These are phyloP conservation scores for Stropharia rugosoannulata DNA, from an alignment of 768 basidiomycete species.

Conservation along the genomic window DNA sequence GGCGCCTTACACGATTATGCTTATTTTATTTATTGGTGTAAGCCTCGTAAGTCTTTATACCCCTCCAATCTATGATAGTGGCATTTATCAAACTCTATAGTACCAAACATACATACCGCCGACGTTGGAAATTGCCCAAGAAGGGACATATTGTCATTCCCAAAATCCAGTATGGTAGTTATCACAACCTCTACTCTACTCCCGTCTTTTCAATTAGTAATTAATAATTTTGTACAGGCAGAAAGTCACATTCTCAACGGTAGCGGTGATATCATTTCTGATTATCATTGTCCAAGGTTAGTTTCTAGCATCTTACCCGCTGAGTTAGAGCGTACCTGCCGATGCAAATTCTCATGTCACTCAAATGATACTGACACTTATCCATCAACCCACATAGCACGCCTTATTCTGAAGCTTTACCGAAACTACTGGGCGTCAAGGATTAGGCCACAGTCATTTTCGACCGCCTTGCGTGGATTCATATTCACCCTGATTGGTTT, in stretches of 20 bases:
- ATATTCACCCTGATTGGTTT: constrained; percentile 18
- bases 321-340: too few species aligned
- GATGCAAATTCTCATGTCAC: too few species aligned
- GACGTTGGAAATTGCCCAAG: constrained; percentile 8
- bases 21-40: constrained; percentile 18
- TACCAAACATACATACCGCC: constrained; percentile 13
- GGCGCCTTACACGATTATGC: constrained; percentile 19
- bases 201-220: neutral
- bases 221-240: constrained; percentile 6
- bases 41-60: constrained; percentile 10
- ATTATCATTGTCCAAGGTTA: constrained; percentile 22
- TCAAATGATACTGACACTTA: neutral
- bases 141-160: constrained; percentile 20
- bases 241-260: constrained; percentile 16
- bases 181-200: neutral
- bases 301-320: neutral
- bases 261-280: constrained; percentile 12
- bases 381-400: constrained; percentile 9
- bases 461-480: constrained; percentile 18
- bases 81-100: neutral
- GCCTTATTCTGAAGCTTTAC: constrained; percentile 17
- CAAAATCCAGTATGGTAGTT: constrained; percentile 14
- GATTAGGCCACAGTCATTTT: constrained; percentile 10
- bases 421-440: constrained; percentile 6
- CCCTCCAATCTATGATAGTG: neutral